phyloP scores from a whole-genome alignment of 129 eudicot genomes.

The Rutidosis leptorrhynchoides region DNA sequence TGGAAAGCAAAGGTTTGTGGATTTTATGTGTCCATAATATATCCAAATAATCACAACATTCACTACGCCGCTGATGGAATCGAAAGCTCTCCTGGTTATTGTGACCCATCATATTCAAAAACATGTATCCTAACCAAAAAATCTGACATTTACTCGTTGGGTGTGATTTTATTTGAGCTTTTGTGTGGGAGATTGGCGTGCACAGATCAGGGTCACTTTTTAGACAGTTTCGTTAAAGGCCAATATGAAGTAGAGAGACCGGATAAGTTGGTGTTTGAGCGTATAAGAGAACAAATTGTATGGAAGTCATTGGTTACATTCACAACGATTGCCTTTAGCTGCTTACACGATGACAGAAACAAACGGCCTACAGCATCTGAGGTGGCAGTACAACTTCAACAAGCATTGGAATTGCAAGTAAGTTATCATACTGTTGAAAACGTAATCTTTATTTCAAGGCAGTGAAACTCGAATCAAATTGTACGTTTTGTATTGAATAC shows the following conservation, averaged over 20 bases:
- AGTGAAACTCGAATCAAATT: too few species aligned
- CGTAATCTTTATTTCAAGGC: neutral
- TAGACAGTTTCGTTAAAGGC: neutral
- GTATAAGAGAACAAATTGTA: conserved; percentile 1
- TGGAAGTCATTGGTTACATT: conserved; percentile 1
- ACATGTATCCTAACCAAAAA: neutral
- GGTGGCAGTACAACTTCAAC: conserved; percentile 6
- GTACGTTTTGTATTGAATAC: too few species aligned
- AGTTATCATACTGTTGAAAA: neutral
- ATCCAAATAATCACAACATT: too few species aligned
- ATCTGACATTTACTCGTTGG: conserved; percentile 17
- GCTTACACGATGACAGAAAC: neutral
- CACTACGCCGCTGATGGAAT: too few species aligned
- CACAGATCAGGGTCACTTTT: neutral
- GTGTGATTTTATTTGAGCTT: conserved; percentile 13
- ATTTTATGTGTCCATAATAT: neutral
- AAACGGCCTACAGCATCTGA: neutral
- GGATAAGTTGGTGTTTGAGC: conserved; percentile 1
- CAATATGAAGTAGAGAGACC: neutral
- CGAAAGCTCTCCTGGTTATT: conserved; percentile 6
- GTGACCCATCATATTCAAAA: neutral
- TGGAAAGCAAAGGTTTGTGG: conserved; percentile 15
- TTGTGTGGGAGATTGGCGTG: conserved; percentile 1
- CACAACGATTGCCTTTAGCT: neutral
- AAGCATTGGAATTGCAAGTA: conserved; percentile 24